Base-by-base conservation (phyloP, 2,329 filamentous ascomycete species). In the Colletotrichum gigasporum region DNA sequence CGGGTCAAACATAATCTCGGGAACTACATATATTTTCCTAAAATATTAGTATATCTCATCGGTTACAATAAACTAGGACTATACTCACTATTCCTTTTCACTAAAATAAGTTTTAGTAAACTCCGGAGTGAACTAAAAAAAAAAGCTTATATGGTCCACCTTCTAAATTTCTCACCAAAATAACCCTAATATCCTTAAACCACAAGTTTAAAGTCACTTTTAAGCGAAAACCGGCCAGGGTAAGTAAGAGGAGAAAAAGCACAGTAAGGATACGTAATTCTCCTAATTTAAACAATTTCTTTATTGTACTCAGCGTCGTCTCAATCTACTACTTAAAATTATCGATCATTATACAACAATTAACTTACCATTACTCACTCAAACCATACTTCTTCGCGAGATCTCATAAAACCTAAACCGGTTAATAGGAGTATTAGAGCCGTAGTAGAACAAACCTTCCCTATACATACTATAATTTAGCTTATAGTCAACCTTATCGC, bases 31-130 rank as follows among this genome's bases (percentile, higher is more conserved):
- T 37, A 1, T 51, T 37, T 51, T 51, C 18, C 20, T 37, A 9
- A n/a, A 5, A 37, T 16, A 8, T 37, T 6, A 37, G 12, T 6
- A 41, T n/a, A 41, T 14, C 4, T 4, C 6, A 8, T 6, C 16
- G 10, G 7, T 45, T 26, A 6, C 22, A 28, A 2, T 7, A 45
- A 1, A 45, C 14, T 26, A 16, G 30, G 3, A 45, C 1, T 24
- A 34, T 5, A 45, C 24, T 6, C 11, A 45, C 42, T 45, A 12
- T 28, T 26, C 42, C 22, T 45, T 28, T 7, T 26, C 20, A n/a
- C 68, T 51, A 28, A 73, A 60, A 48, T 68, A 73, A 5, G 61
- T 65, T 61, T 73, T 73, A n/a, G 57, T 73, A 47, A 72, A 73
- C 39, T 65, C 37, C 16, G 58, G 59, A 16, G 41, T 69, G 20